Evolutionary conservation across 2,329 filamentous ascomycete species (phyloP).

Genomic region (Leptographium lundbergii): DNA sequence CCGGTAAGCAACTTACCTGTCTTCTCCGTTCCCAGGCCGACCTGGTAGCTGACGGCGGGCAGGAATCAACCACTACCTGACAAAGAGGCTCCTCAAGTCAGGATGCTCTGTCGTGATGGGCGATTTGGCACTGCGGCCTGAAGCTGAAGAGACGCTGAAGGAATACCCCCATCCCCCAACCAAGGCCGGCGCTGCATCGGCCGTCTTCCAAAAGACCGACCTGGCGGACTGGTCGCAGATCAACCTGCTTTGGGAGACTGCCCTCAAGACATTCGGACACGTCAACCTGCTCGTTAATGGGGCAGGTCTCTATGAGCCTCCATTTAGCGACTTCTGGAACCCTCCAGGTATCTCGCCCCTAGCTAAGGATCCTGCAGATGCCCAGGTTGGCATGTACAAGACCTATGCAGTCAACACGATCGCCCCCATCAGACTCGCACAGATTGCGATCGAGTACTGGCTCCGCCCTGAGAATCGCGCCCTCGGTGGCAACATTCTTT

Average conservation of each 20-base stretch:
- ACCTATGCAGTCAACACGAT: conserved; percentile 27
- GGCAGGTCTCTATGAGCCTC: conserved; percentile 33
- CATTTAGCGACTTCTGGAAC: conserved; percentile 28
- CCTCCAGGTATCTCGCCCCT: conserved; percentile 24
- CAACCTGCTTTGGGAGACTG: conserved; percentile 20
- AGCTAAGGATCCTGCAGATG: conserved; percentile 7
- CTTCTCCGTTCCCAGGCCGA: background rate
- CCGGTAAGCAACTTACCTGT: conserved; percentile 21
- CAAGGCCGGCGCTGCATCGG: conserved; percentile 14
- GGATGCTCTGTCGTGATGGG: conserved; percentile 33
- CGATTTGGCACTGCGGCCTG: conserved; percentile 28
- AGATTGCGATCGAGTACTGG: conserved; percentile 27
- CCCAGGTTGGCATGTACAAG: conserved; percentile 15
- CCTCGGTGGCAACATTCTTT: conserved; percentile 15
- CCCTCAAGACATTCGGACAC: conserved; percentile 22
- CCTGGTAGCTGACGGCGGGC: background rate
- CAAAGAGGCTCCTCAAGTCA: conserved; percentile 25
- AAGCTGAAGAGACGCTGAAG: conserved; percentile 23
- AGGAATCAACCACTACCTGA: conserved; percentile 32
- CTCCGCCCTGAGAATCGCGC: background rate
- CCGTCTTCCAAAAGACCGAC: conserved; percentile 30
- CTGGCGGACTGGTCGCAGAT: conserved; percentile 29
- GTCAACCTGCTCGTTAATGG: conserved; percentile 32
- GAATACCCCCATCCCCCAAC: background rate
- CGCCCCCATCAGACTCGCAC: conserved; percentile 27